Conservation (phyloP, 106 monocot species). For the Allium fistulosum region DNA sequence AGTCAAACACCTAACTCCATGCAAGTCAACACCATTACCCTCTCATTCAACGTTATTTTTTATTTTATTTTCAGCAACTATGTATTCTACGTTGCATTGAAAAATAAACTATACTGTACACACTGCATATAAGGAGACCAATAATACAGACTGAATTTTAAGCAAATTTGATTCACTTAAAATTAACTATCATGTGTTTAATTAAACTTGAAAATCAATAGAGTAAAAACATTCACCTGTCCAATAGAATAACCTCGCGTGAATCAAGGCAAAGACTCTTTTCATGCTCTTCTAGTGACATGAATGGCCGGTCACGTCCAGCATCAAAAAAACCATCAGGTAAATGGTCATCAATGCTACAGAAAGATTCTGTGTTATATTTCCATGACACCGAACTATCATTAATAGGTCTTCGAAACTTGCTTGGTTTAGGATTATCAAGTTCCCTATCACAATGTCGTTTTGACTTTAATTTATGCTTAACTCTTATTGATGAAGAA, state of each 20-base stretch:
- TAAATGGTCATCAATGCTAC: conserved; percentile 65
- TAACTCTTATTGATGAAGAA: conserved; percentile 29
- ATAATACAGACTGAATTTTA: too few species aligned
- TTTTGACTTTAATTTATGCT: conserved; percentile 43
- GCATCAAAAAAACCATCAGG: conserved; percentile 99
- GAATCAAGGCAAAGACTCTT: conserved; percentile 45
- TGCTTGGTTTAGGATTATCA: conserved; percentile 76
- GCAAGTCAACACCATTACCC: too few species aligned
- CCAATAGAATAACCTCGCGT: conserved; percentile 93
- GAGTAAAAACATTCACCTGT: conserved; percentile 42
- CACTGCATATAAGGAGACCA: too few species aligned
- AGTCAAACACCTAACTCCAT: too few species aligned
- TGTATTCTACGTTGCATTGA: too few species aligned
- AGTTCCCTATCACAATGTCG: conserved; percentile 71
- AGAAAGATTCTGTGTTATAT: conserved; percentile 73
- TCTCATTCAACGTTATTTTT: too few species aligned
- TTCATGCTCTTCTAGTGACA: conserved; percentile 62
- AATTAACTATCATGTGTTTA: too few species aligned
- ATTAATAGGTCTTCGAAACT: conserved; percentile 53
- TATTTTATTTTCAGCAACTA: too few species aligned
- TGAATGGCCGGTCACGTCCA: conserved; percentile 77
- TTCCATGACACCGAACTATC: conserved; percentile 61
- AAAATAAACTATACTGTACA: too few species aligned
- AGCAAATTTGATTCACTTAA: not conserved
- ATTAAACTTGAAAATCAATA: too few species aligned